Percentiles rank a stretch among this genome's conserved stretches.
phyloP scores from a whole-genome alignment of 2,329 filamentous ascomycete genomes.

The Penicillium sp. region DNA sequence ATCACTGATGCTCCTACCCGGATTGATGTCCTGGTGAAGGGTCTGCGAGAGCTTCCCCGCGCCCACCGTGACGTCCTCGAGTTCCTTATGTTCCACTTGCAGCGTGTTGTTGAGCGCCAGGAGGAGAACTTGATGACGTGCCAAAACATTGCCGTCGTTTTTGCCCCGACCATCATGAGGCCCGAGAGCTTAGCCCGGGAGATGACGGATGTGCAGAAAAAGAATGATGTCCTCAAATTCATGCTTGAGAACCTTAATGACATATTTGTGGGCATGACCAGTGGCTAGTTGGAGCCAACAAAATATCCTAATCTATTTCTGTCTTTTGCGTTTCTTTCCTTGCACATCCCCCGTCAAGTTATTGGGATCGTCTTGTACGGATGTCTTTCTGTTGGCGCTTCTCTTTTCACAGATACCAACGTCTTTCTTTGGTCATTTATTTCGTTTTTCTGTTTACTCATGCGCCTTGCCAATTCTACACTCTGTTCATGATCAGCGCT shows the following conservation, averaged over 20 bases:
- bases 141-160: constrained; percentile 93
- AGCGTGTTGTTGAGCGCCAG: constrained; percentile 78
- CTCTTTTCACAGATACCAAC: constrained; percentile 26
- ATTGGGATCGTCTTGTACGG: neutral
- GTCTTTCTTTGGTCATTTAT: constrained; percentile 7
- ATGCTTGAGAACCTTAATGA: constrained; percentile 85
- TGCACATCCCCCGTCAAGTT: neutral
- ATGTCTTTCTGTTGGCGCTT: constrained; percentile 9
- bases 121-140: constrained; percentile 93
- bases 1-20: constrained; percentile 67
- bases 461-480: neutral
- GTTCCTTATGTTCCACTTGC: constrained; percentile 91
- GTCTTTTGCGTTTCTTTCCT: neutral
- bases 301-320: neutral
- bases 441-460: constrained; percentile 1
- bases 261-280: constrained; percentile 63
- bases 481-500: constrained; percentile 28
- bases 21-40: constrained; percentile 68
- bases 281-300: constrained; percentile 8
- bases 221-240: constrained; percentile 89
- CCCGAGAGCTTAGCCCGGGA: constrained; percentile 86
- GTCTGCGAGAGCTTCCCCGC: constrained; percentile 75
- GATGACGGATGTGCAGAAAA: constrained; percentile 92
- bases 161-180: constrained; percentile 96
- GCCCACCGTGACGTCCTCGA: constrained; percentile 87